phyloP scores from a whole-genome alignment of 306 rosid genomes.

The Abrus pulchellus region DNA sequence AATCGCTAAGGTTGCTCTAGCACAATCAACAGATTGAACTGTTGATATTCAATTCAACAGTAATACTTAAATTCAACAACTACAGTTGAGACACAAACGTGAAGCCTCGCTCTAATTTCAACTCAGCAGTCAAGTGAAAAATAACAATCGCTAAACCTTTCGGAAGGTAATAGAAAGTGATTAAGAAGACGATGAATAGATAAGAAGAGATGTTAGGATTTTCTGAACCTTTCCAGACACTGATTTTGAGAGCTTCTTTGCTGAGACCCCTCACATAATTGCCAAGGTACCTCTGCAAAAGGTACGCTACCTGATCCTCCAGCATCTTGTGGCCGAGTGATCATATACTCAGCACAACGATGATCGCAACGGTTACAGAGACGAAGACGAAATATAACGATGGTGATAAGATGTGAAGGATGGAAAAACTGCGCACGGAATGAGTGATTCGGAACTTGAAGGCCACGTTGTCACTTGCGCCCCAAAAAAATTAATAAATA shows the following conservation, averaged over 20 bases:
- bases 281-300: conserved; percentile 97
- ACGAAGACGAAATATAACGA: conserved; percentile 3
- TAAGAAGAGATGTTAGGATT: not conserved
- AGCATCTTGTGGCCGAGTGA: conserved; percentile 67
- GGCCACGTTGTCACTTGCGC: conserved; percentile 48
- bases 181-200: conserved; percentile 20
- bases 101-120: conserved; percentile 41
- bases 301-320: conserved; percentile 98
- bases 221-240: conserved; percentile 89
- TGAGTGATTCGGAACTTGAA: conserved; percentile 55
- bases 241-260: conserved; percentile 98
- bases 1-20: not conserved
- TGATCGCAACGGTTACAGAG: conserved; percentile 41
- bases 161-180: not conserved
- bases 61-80: conserved; percentile 16
- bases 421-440: conserved; percentile 6
- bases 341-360: conserved; percentile 43
- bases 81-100: not conserved
- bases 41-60: conserved; percentile 3
- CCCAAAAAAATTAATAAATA: not conserved
- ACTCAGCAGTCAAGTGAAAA: conserved; percentile 40
- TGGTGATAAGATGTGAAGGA: not conserved
- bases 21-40: conserved; percentile 33
- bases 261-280: conserved; percentile 90
- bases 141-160: not conserved